phyloP scores from a whole-genome alignment of 768 basidiomycete species.

The Hypholoma fasciculare region DNA sequence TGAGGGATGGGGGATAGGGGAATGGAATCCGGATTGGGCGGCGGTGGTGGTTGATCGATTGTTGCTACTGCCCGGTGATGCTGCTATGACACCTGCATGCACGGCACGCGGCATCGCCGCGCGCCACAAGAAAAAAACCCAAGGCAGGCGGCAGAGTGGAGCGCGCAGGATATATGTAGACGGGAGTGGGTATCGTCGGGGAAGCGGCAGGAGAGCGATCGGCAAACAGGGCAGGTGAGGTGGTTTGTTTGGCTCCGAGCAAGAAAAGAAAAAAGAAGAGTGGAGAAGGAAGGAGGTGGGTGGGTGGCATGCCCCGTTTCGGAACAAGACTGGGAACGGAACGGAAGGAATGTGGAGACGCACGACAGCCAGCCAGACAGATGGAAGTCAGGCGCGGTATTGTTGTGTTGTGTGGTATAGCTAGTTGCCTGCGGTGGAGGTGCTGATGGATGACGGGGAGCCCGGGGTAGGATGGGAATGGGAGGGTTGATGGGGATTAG shows the following conservation, averaged over 20 bases:
- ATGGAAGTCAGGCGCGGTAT: not conserved
- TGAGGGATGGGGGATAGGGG: not conserved
- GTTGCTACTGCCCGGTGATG: not conserved
- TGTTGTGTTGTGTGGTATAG: not conserved
- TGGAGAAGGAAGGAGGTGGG: not conserved
- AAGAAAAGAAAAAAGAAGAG: not conserved
- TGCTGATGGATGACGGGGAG: not conserved
- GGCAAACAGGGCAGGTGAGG: too few species aligned
- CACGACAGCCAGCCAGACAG: not conserved
- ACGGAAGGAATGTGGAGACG: not conserved
- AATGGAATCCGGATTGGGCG: not conserved
- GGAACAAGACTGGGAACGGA: not conserved
- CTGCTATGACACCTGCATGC: not conserved
- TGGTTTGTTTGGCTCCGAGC: too few species aligned
- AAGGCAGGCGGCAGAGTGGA: too few species aligned
- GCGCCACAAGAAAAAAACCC: not conserved
- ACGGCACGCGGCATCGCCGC: not conserved
- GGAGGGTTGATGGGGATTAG: not conserved
- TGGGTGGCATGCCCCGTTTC: not conserved
- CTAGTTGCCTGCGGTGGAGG: not conserved
- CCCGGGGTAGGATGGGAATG: not conserved
- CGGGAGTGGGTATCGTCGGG: too few species aligned
- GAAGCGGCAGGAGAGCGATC: too few species aligned
- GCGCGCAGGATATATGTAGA: too few species aligned
- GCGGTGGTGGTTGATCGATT: not conserved